Evolutionary conservation across 2,329 filamentous ascomycete species (phyloP).

Genomic region (Drechslerella stenobrocha): DNA sequence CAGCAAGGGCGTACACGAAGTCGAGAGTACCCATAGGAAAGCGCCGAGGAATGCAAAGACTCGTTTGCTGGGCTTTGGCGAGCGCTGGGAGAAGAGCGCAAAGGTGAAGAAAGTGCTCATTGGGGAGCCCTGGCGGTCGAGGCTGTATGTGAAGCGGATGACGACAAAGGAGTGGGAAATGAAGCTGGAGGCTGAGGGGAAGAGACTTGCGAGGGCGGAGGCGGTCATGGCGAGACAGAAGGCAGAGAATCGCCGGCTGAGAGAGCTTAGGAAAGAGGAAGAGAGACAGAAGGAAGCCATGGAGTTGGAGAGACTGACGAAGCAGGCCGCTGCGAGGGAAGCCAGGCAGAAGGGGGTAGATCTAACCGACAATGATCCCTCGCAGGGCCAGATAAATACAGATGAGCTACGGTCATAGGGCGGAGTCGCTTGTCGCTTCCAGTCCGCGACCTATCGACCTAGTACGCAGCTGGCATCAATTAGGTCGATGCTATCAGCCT

Average conservation of each 20-base stretch:
- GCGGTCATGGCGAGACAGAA: slow-evolving; percentile 54
- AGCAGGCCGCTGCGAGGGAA: slow-evolving; percentile 15
- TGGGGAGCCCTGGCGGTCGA: slow-evolving; percentile 56
- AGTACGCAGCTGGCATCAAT: too few relatives aligned
- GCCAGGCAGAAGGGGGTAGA: neutral
- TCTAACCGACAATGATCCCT: neutral
- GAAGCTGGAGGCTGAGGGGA: slow-evolving; percentile 58
- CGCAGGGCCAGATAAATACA: neutral
- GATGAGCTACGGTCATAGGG: neutral
- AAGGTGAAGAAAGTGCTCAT: slow-evolving; percentile 53
- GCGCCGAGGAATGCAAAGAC: slow-evolving; percentile 50
- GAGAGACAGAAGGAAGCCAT: slow-evolving; percentile 27
- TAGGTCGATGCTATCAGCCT: too few relatives aligned
- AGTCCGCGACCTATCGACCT: too few relatives aligned
- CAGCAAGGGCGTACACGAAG: slow-evolving; percentile 25
- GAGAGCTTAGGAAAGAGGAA: slow-evolving; percentile 50
- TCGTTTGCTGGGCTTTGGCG: slow-evolving; percentile 54
- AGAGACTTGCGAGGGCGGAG: slow-evolving; percentile 54
- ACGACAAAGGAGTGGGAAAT: slow-evolving; percentile 57
- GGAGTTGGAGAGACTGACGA: slow-evolving; percentile 24
- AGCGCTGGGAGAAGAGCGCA: slow-evolving; percentile 55
- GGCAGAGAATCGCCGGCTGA: slow-evolving; percentile 51
- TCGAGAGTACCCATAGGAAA: slow-evolving; percentile 11
- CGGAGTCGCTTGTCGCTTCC: too few relatives aligned
- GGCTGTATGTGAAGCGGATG: slow-evolving; percentile 56